These are phyloP conservation scores for Trifolium repens DNA, from an alignment of 306 rosid genomes.

Conservation along the genomic window DNA sequence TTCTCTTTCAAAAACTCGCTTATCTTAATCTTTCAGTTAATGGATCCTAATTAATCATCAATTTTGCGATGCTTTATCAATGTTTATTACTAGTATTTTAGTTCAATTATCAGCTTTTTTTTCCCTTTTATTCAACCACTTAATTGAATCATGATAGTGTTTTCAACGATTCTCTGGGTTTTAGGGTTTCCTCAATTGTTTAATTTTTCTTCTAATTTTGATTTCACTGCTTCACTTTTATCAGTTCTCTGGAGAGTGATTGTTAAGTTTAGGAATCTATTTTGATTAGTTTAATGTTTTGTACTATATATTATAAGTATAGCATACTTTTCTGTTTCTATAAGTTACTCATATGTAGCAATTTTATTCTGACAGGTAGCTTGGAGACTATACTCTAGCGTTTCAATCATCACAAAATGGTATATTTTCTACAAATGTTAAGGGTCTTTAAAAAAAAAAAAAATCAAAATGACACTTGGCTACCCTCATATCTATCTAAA, in stretches of 20 bases:
- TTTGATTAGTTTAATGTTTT: background rate
- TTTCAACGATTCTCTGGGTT: background rate
- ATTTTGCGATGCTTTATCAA: slow-evolving; percentile 18
- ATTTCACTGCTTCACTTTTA: background rate
- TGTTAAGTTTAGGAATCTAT: background rate
- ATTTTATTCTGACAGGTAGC: slow-evolving; percentile 46
- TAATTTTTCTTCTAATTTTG: background rate
- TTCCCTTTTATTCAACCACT: background rate
- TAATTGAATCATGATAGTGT: background rate
- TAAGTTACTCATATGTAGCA: background rate
- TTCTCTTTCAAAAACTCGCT: background rate
- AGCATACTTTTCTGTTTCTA: background rate
- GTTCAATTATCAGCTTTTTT: background rate
- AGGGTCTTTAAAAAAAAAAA: no score
- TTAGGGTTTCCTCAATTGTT: slow-evolving; percentile 34
- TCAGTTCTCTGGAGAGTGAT: background rate
- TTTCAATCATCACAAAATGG: slow-evolving; percentile 48
- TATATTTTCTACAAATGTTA: slow-evolving; percentile 27
- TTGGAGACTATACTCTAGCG: slow-evolving; percentile 33
- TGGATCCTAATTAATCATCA: slow-evolving; percentile 6
- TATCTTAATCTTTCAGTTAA: background rate
- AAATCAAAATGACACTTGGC: no score
- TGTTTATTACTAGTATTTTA: background rate
- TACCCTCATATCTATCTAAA: no score
- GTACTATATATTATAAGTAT: background rate